phyloP scores from a whole-genome alignment of 202 grass and related monocot genomes.

The Zizania palustris region DNA sequence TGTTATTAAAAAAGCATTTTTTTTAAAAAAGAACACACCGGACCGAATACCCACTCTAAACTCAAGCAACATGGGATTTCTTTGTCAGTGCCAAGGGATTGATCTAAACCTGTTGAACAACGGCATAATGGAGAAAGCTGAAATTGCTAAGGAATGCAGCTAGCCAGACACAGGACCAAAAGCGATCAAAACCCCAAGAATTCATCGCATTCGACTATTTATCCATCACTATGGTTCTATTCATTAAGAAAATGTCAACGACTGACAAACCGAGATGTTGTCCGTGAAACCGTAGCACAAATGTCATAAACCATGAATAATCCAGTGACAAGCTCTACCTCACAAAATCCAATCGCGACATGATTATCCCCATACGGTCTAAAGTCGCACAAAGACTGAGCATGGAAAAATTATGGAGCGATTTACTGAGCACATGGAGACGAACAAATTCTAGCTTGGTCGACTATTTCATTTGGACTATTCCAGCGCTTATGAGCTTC shows the following conservation, averaged over 20 bases:
- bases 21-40: too few species aligned
- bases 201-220: not conserved
- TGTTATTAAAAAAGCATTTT: too few species aligned
- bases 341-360: slow-evolving; percentile 39
- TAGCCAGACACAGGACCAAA: too few species aligned
- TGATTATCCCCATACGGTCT: not conserved
- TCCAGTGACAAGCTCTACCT: slow-evolving; percentile 24
- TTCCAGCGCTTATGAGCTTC: slow-evolving; percentile 86
- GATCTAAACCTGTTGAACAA: too few species aligned
- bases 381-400: not conserved
- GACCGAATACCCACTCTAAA: too few species aligned
- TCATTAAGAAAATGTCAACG: not conserved
- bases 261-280: not conserved
- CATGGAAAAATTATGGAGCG: not conserved
- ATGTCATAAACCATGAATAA: slow-evolving; percentile 34
- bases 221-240: not conserved
- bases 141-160: too few species aligned
- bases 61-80: too few species aligned
- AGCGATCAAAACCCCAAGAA: not conserved
- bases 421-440: slow-evolving; percentile 5
- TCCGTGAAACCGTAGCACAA: not conserved
- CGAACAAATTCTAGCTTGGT: not conserved
- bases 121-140: too few species aligned
- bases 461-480: slow-evolving; percentile 82
- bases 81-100: too few species aligned